Evolutionary conservation across 768 basidiomycete genomes (phyloP).

Genomic region (Mycena maculata): DNA sequence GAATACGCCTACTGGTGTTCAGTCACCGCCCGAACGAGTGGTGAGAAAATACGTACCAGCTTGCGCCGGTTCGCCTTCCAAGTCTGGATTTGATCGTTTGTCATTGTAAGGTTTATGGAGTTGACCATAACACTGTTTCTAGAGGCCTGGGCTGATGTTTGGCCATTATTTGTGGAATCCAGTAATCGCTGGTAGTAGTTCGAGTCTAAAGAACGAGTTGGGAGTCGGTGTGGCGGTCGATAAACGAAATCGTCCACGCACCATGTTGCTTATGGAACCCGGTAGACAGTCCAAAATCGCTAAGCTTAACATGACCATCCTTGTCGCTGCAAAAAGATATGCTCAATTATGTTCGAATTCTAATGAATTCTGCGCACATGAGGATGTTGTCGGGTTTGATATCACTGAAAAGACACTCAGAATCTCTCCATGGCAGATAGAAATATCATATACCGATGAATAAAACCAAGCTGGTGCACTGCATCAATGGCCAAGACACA

Average conservation of each 20-base stretch:
- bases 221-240: no score
- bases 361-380: slow-evolving; percentile 48
- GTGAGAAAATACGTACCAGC: slow-evolving; percentile 65
- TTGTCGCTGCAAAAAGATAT: slow-evolving; percentile 74
- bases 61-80: slow-evolving; percentile 99
- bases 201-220: slow-evolving; percentile 65
- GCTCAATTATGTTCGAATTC: slow-evolving; percentile 39
- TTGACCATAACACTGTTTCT: slow-evolving; percentile 98
- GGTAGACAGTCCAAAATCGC: slow-evolving; percentile 98
- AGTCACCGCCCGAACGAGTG: neutral
- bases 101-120: slow-evolving; percentile 96
- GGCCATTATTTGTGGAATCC: slow-evolving; percentile 65
- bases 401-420: slow-evolving; percentile 65
- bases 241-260: no score
- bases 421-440: slow-evolving; percentile 15
- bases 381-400: slow-evolving; percentile 98
- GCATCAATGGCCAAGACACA: slow-evolving; percentile 98
- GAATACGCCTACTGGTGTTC: slow-evolving; percentile 82
- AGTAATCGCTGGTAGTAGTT: slow-evolving; percentile 93
- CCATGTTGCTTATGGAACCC: slow-evolving; percentile 96
- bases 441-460: slow-evolving; percentile 80
- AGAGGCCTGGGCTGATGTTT: slow-evolving; percentile 60
- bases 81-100: slow-evolving; percentile 92
- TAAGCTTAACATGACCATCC: slow-evolving; percentile 96
- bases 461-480: slow-evolving; percentile 96